Evolutionary conservation across 441 rosid genomes (phyloP).

Genomic region (Daphne laureola): DNA sequence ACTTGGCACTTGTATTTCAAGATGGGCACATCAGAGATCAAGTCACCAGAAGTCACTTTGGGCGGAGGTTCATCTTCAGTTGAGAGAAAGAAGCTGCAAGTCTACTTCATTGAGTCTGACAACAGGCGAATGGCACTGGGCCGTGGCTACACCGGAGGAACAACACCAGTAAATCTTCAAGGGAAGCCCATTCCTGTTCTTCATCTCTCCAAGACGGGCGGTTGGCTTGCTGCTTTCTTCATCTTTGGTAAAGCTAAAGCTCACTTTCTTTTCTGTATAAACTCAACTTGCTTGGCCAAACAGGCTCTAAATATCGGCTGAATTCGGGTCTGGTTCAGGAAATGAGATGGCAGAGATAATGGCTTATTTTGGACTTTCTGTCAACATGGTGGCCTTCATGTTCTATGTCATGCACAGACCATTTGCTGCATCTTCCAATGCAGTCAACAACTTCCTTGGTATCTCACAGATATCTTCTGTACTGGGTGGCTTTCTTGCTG

Average conservation of each 20-base stretch:
- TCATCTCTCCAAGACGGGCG: constrained; percentile 83
- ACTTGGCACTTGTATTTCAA: background rate
- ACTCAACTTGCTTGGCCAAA: background rate
- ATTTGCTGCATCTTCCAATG: constrained; percentile 68
- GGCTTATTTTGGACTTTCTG: constrained; percentile 90
- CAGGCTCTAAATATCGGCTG: background rate
- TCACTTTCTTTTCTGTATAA: background rate
- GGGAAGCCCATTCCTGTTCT: constrained; percentile 78
- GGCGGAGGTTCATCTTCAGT: constrained; percentile 28
- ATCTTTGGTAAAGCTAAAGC: constrained; percentile 55
- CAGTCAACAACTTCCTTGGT: constrained; percentile 87
- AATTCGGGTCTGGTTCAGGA: constrained; percentile 33
- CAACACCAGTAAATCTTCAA: constrained; percentile 70
- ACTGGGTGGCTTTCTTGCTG: constrained; percentile 89
- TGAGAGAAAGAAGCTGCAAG: constrained; percentile 58
- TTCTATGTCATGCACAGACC: constrained; percentile 86
- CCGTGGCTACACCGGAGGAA: constrained; percentile 81
- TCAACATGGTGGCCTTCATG: constrained; percentile 93
- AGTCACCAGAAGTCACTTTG: constrained; percentile 40
- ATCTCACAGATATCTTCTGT: constrained; percentile 91
- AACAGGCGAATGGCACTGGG: constrained; percentile 69
- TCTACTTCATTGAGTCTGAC: constrained; percentile 75
- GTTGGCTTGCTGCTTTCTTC: constrained; percentile 90
- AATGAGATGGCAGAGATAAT: constrained; percentile 98
- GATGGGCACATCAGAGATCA: constrained; percentile 63